phyloP scores from a whole-genome alignment of 371 early-diverging fungal species.

The Actinomortierella wolfii region DNA sequence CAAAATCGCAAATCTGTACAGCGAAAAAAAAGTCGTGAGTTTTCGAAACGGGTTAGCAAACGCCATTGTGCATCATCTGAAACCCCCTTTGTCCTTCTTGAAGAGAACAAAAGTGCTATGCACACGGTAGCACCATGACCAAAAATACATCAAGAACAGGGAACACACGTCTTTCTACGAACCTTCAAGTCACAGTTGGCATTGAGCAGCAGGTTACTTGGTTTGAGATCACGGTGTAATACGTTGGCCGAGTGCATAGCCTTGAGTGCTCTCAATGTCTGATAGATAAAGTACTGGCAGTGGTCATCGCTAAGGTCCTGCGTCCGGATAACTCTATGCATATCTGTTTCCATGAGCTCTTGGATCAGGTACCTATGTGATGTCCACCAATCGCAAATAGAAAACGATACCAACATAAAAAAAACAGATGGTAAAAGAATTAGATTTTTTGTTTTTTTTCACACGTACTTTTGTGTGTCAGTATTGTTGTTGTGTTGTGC shows the following conservation, averaged over 20 bases:
- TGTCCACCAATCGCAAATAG: conserved; percentile 1
- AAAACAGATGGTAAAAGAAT: too few species aligned
- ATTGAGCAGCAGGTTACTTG: conserved; percentile 94
- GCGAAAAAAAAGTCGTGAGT: background rate
- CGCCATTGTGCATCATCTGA: too few species aligned
- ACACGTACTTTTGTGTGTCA: background rate
- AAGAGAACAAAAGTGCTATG: too few species aligned
- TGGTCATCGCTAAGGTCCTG: conserved; percentile 97
- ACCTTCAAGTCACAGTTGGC: conserved; percentile 97
- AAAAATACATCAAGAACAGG: too few species aligned
- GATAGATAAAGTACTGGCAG: conserved; percentile 98
- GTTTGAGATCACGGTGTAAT: conserved; percentile 97
- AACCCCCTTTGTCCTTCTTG: too few species aligned
- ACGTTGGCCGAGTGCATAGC: conserved; percentile 98
- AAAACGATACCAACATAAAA: background rate
- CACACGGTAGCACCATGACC: too few species aligned
- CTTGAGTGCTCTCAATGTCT: conserved; percentile 94
- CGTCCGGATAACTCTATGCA: conserved; percentile 98
- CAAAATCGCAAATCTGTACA: conserved; percentile 89
- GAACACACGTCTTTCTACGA: conserved; percentile 9
- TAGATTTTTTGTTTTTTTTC: background rate
- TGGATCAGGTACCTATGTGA: conserved; percentile 61
- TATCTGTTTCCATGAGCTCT: conserved; percentile 98
- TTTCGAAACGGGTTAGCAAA: background rate
- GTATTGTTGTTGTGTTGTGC: too few species aligned